These are phyloP conservation scores for Metroxylon sagu DNA, from an alignment of 176 grass and related monocot species.

Conservation along the genomic window DNA sequence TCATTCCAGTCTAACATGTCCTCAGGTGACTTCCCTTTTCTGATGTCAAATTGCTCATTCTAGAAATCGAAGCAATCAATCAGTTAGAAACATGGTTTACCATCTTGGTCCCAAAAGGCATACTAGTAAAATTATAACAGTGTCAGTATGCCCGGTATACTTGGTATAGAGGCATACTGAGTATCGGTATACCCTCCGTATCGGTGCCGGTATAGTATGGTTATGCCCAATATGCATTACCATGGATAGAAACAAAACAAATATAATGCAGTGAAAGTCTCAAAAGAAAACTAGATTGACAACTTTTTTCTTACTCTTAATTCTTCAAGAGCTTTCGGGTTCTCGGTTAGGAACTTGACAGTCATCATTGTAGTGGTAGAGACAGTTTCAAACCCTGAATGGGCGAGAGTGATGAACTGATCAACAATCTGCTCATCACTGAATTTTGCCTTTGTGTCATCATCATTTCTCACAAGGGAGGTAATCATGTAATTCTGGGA, in stretches of 20 bases:
- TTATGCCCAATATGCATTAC: too few relatives aligned
- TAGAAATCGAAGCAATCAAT: background rate
- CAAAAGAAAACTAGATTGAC: background rate
- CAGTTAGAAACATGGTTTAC: background rate
- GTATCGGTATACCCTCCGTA: too few relatives aligned
- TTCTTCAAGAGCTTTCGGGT: slow-evolving; percentile 11
- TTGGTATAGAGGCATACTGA: too few relatives aligned
- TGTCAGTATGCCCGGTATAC: too few relatives aligned
- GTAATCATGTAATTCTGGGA: background rate
- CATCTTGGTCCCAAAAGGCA: too few relatives aligned
- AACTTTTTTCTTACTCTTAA: slow-evolving; percentile 4
- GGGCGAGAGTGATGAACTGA: background rate
- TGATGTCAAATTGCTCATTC: slow-evolving; percentile 15
- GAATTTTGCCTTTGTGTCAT: background rate
- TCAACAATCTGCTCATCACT: slow-evolving; percentile 13
- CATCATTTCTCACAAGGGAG: background rate
- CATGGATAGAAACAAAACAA: too few relatives aligned
- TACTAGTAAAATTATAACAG: too few relatives aligned
- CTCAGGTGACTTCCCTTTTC: background rate
- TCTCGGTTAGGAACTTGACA: slow-evolving; percentile 9
- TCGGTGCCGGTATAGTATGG: too few relatives aligned
- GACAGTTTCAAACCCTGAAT: slow-evolving; percentile 12
- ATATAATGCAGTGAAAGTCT: background rate
- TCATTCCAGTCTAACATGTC: slow-evolving; percentile 11
- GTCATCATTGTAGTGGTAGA: slow-evolving; percentile 14